These are phyloP conservation scores for Zygoascus flipseniorum DNA, from an alignment of 805 yeast species.

Conservation along the genomic window DNA sequence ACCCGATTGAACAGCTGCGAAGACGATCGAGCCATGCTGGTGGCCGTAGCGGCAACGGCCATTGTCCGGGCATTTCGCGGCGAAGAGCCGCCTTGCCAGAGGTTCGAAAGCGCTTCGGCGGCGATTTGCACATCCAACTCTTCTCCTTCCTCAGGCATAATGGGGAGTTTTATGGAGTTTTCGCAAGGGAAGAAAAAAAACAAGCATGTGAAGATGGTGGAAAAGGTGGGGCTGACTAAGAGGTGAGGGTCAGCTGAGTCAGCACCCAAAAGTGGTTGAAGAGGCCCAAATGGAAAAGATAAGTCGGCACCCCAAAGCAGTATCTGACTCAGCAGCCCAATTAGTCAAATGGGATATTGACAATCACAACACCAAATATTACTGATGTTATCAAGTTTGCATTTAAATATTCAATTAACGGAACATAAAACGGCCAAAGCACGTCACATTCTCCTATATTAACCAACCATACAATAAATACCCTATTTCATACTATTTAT, in stretches of 20 bases:
- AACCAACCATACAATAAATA: slow-evolving; percentile 4
- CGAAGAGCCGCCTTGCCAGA: slow-evolving; percentile 4
- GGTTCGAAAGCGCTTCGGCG: slow-evolving; percentile 23
- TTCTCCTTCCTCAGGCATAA: slow-evolving; percentile 1
- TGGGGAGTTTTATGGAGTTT: neutral
- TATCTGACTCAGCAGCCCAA: no score
- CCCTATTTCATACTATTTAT: slow-evolving; percentile 3
- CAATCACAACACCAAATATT: no score
- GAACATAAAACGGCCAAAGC: neutral
- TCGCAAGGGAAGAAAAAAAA: neutral
- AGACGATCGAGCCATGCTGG: slow-evolving; percentile 4
- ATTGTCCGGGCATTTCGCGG: neutral
- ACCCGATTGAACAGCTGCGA: slow-evolving; percentile 17
- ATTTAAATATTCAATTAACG: neutral
- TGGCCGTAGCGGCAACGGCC: slow-evolving; percentile 5
- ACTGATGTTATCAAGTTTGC: no score
- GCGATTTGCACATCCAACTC: slow-evolving; percentile 17
- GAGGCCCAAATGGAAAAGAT: no score
- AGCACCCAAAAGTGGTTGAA: no score
- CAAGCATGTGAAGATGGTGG: neutral
- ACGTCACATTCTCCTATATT: no score
- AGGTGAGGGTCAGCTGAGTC: no score
- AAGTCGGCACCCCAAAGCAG: no score
- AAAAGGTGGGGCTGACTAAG: neutral
- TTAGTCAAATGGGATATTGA: no score